A percentile compares a stretch with the other conserved stretches of the same genome.
Evolutionary conservation across 371 early-diverging fungal genomes (phyloP).

Genomic region (Mucor saturninus): DNA sequence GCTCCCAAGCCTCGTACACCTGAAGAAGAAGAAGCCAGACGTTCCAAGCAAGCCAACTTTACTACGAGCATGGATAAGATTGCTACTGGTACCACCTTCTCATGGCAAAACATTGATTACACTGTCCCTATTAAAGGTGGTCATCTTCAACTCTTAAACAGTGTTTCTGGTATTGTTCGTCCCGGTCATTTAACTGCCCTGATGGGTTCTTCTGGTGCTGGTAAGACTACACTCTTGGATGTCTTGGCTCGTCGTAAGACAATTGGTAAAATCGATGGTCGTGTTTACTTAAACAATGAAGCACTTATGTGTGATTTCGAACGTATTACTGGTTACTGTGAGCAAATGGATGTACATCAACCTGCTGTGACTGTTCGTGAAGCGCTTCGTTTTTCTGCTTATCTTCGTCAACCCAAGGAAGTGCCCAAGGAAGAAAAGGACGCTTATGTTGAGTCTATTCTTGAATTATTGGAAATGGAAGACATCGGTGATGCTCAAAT

Average conservation of each 20-base stretch:
- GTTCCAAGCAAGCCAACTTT: conserved; percentile 19
- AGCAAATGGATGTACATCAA: conserved; percentile 84
- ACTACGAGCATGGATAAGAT: conserved; percentile 36
- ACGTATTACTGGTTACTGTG: conserved; percentile 81
- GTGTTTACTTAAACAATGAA: conserved; percentile 68
- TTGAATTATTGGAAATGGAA: conserved; percentile 68
- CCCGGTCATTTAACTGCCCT: conserved; percentile 76
- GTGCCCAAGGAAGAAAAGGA: conserved; percentile 67
- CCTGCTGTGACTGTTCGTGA: conserved; percentile 70
- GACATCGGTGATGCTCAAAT: conserved; percentile 63
- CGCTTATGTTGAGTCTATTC: conserved; percentile 70
- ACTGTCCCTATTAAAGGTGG: conserved; percentile 65
- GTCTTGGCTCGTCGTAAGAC: conserved; percentile 81
- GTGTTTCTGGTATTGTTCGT: conserved; percentile 58
- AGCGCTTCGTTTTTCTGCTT: conserved; percentile 74
- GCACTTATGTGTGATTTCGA: conserved; percentile 61
- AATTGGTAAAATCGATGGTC: conserved; percentile 75
- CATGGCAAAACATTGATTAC: conserved; percentile 63
- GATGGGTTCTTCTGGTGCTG: conserved; percentile 89
- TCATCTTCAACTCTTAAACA: conserved; percentile 53
- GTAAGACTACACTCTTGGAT: conserved; percentile 90
- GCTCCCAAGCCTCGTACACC: conserved; percentile 33
- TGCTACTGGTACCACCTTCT: conserved; percentile 54
- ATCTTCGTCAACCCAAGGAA: conserved; percentile 65
- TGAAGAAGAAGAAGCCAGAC: conserved; percentile 31